A percentile compares a stretch with the other conserved stretches of the same genome.
phyloP scores from a whole-genome alignment of 2,329 filamentous ascomycete species.

The Alternaria dauci region DNA sequence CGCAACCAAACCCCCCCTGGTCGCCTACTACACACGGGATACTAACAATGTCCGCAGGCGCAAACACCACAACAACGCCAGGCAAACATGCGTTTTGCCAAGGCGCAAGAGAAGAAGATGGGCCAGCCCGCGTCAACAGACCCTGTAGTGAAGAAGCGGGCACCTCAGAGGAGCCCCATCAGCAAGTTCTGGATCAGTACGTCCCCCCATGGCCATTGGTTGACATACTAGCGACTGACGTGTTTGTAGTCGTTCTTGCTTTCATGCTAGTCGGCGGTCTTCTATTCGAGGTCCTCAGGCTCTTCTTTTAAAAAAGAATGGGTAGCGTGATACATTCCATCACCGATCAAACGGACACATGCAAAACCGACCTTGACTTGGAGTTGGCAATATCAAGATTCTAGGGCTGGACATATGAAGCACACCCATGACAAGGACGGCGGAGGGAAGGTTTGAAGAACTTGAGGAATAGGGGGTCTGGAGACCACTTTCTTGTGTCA shows the following conservation, averaged over 20 bases:
- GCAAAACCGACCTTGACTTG: not conserved
- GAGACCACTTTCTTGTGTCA: conserved; percentile 3
- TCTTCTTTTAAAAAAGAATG: conserved; percentile 51
- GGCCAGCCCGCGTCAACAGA: conserved; percentile 66
- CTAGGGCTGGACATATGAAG: not conserved
- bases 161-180: conserved; percentile 62
- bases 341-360: not conserved
- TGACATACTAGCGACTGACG: not conserved
- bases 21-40: not conserved
- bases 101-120: conserved; percentile 75
- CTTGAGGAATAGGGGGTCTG: not conserved
- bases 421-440: not conserved
- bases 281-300: conserved; percentile 64
- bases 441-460: not conserved
- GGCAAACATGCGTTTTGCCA: conserved; percentile 80
- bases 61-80: conserved; percentile 86
- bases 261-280: conserved; percentile 70
- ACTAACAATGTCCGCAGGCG: conserved; percentile 59
- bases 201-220: conserved; percentile 38
- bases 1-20: not conserved
- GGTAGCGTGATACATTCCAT: not conserved
- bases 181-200: conserved; percentile 67
- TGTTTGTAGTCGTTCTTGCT: conserved; percentile 63
- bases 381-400: not conserved
- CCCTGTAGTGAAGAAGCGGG: conserved; percentile 58